Percentiles rank a stretch among this genome's conserved stretches.
These are phyloP conservation scores for Curvularia eragrostidis DNA, from an alignment of 2,329 filamentous ascomycete species.

Conservation along the genomic window DNA sequence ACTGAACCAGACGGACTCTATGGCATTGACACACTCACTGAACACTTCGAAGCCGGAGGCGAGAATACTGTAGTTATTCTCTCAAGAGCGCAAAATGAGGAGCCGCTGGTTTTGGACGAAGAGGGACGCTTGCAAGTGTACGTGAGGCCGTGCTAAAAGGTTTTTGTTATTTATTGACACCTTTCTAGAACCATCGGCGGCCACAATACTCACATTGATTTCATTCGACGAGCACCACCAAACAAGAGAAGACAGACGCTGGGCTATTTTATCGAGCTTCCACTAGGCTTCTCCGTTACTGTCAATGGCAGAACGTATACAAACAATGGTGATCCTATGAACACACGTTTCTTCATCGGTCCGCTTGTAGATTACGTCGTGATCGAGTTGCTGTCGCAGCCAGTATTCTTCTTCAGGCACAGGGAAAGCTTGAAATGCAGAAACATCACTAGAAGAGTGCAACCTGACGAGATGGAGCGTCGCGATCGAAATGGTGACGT, in stretches of 20 bases:
- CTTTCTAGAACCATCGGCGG: constrained; percentile 1
- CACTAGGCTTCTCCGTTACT: constrained; percentile 12
- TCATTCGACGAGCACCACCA: constrained; percentile 5
- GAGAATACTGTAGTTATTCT: constrained; percentile 7
- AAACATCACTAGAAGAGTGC: background rate
- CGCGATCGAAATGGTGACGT: constrained; percentile 7
- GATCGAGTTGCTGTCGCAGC: constrained; percentile 30
- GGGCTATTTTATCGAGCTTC: constrained; percentile 23
- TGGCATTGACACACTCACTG: background rate
- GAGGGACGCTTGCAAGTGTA: constrained; percentile 17
- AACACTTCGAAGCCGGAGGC: background rate
- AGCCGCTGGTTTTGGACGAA: background rate
- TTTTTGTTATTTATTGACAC: background rate
- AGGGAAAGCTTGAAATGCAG: constrained; percentile 9
- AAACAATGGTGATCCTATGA: constrained; percentile 8
- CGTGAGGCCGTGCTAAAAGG: background rate
- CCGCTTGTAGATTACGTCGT: constrained; percentile 27
- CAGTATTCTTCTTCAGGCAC: constrained; percentile 31
- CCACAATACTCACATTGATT: constrained; percentile 5
- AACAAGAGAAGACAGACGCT: background rate
- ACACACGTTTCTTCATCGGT: constrained; percentile 21
- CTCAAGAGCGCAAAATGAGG: constrained; percentile 4
- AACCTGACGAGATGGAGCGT: constrained; percentile 2
- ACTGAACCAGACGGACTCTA: background rate
- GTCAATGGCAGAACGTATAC: constrained; percentile 27